Evolutionary conservation across 768 basidiomycete species (phyloP).

Genomic region (Podaxis sp.): DNA sequence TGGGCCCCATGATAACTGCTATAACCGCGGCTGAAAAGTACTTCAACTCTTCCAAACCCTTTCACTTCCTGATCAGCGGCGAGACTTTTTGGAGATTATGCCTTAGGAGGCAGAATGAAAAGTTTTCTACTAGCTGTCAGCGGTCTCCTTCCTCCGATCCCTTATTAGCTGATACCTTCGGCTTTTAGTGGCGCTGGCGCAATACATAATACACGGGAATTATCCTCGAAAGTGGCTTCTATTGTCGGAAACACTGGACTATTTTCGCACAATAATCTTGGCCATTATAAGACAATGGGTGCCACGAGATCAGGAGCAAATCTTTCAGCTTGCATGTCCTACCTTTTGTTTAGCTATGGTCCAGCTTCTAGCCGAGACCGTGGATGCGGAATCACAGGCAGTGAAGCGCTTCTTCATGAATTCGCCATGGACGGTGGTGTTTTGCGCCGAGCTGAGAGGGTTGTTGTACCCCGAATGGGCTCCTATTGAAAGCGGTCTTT

Average conservation of each 20-base stretch:
- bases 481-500: constrained; percentile 14
- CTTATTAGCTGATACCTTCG: neutral
- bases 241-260: constrained; percentile 52
- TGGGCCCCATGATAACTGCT: constrained; percentile 7
- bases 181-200: constrained; percentile 20
- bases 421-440: constrained; percentile 52
- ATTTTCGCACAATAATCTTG: constrained; percentile 47
- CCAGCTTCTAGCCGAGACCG: constrained; percentile 23
- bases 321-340: constrained; percentile 49
- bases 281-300: constrained; percentile 46
- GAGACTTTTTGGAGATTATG: constrained; percentile 7
- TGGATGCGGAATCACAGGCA: constrained; percentile 1
- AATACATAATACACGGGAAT: constrained; percentile 21
- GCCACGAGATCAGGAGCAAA: constrained; percentile 43
- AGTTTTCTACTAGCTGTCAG: neutral
- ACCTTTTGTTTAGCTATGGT: constrained; percentile 49
- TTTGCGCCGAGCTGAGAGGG: constrained; percentile 37
- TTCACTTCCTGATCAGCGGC: neutral
- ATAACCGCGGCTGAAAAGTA: constrained; percentile 7
- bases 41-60: neutral
- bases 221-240: constrained; percentile 33
- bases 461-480: constrained; percentile 16
- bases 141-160: neutral
- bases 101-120: neutral
- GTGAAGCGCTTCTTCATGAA: neutral